Conservation (phyloP, 2,329 filamentous ascomycete genomes). For the Cyphellophora europaea region DNA sequence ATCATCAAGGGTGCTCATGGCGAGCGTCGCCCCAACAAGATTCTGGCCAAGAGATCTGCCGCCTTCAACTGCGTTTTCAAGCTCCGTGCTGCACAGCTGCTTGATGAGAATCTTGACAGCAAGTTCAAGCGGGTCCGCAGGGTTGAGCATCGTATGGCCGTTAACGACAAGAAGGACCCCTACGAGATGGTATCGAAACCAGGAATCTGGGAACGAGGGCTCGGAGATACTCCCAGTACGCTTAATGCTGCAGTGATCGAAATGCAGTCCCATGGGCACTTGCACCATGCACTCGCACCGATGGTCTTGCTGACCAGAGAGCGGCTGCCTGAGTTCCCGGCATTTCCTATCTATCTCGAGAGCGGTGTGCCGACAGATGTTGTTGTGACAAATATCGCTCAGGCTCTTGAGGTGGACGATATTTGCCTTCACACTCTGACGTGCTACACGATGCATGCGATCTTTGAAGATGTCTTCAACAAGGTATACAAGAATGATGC, state of each 20-base stretch:
- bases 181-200: constrained; percentile 79
- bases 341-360: constrained; percentile 65
- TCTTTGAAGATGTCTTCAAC: constrained; percentile 82
- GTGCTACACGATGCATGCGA: constrained; percentile 56
- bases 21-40: constrained; percentile 56
- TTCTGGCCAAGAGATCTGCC: constrained; percentile 74
- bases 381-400: constrained; percentile 35
- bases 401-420: constrained; percentile 34
- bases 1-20: constrained; percentile 62
- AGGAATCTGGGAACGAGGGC: constrained; percentile 52
- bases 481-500: constrained; percentile 63
- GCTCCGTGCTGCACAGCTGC: constrained; percentile 54
- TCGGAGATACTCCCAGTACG: constrained; percentile 35
- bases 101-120: constrained; percentile 68
- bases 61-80: constrained; percentile 74
- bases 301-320: constrained; percentile 58
- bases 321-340: constrained; percentile 53
- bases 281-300: constrained; percentile 33
- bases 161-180: constrained; percentile 61
- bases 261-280: constrained; percentile 45
- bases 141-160: constrained; percentile 76
- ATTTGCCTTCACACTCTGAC: constrained; percentile 49
- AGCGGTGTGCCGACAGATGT: constrained; percentile 52
- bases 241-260: constrained; percentile 56
- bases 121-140: constrained; percentile 64